Evolutionary conservation across 805 yeast species (phyloP).

Genomic region (Ogataea nakhonphanomensis): DNA sequence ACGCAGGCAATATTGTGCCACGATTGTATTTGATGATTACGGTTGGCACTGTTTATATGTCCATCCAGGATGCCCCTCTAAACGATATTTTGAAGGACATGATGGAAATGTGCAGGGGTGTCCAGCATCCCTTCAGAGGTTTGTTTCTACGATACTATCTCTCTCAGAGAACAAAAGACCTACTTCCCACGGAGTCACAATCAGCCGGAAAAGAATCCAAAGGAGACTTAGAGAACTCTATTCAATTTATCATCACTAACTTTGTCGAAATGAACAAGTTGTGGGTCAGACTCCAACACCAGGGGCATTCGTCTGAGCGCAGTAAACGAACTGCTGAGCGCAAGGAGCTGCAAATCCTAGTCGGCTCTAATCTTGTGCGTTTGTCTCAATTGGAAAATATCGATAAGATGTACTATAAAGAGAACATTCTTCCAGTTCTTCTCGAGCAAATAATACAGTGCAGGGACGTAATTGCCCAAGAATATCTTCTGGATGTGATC

Average conservation of each 20-base stretch:
- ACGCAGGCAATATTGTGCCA: constrained; percentile 91
- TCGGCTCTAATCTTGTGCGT: constrained; percentile 89
- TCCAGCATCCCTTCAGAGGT: constrained; percentile 93
- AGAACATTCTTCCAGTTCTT: constrained; percentile 68
- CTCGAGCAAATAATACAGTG: constrained; percentile 92
- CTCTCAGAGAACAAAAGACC: constrained; percentile 74
- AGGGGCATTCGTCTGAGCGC: constrained; percentile 85
- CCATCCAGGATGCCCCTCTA: constrained; percentile 71
- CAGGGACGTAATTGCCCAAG: constrained; percentile 88
- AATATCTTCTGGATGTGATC: constrained; percentile 83
- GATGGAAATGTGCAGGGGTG: constrained; percentile 97
- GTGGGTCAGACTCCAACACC: constrained; percentile 96
- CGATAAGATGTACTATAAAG: constrained; percentile 46
- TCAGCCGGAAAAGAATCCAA: constrained; percentile 20
- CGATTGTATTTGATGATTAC: constrained; percentile 92
- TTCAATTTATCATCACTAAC: constrained; percentile 76
- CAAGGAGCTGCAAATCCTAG: constrained; percentile 82
- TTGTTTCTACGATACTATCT: constrained; percentile 85
- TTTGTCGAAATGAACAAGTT: constrained; percentile 96
- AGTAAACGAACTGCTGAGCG: constrained; percentile 74
- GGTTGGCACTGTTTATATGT: constrained; percentile 86
- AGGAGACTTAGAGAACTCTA: constrained; percentile 57
- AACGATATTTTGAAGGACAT: constrained; percentile 89
- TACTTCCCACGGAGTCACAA: constrained; percentile 41
- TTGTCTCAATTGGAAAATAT: constrained; percentile 81